phyloP scores from a whole-genome alignment of 2,329 filamentous ascomycete species.

The Ramichloridium luteum region DNA sequence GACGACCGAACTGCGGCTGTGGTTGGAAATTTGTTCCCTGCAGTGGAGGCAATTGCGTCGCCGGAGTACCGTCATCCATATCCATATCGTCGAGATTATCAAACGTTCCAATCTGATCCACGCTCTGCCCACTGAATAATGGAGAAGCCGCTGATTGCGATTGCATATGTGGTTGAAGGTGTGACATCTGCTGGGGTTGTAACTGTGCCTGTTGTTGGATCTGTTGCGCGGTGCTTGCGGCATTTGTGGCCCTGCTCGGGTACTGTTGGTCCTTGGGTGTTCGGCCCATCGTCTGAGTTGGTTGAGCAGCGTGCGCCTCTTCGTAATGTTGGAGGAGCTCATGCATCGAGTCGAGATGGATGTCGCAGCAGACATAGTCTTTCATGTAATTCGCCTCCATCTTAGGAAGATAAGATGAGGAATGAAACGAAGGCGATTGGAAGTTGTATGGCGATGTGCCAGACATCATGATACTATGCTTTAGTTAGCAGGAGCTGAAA shows the following conservation, averaged over 20 bases:
- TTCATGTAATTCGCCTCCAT: slow-evolving; percentile 89
- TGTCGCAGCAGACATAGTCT: slow-evolving; percentile 90
- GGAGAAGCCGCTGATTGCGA: slow-evolving; percentile 16
- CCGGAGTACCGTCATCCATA: slow-evolving; percentile 68
- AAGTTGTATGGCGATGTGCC: slow-evolving; percentile 85
- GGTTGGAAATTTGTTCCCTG: slow-evolving; percentile 32
- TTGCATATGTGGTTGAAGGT: slow-evolving; percentile 9
- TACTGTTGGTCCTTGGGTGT: slow-evolving; percentile 27
- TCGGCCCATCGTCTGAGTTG: slow-evolving; percentile 28
- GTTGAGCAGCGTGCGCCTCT: slow-evolving; percentile 67
- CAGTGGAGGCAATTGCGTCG: slow-evolving; percentile 36
- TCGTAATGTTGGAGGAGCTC: slow-evolving; percentile 95
- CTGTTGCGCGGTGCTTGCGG: slow-evolving; percentile 23
- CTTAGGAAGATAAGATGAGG: slow-evolving; percentile 18
- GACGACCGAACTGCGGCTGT: slow-evolving; percentile 41
- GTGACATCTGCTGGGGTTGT: slow-evolving; percentile 14
- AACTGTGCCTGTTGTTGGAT: slow-evolving; percentile 24
- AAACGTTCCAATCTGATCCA: slow-evolving; percentile 22
- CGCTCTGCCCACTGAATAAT: slow-evolving; percentile 22
- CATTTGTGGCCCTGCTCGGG: slow-evolving; percentile 23
- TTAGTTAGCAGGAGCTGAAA: slow-evolving; percentile 6
- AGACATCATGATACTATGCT: slow-evolving; percentile 74
- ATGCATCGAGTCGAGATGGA: slow-evolving; percentile 80
- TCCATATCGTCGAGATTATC: slow-evolving; percentile 83
- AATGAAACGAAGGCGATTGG: slow-evolving; percentile 81